These are phyloP conservation scores for Calonectria henricotiae DNA, from an alignment of 2,329 filamentous ascomycete genomes.

Conservation along the genomic window DNA sequence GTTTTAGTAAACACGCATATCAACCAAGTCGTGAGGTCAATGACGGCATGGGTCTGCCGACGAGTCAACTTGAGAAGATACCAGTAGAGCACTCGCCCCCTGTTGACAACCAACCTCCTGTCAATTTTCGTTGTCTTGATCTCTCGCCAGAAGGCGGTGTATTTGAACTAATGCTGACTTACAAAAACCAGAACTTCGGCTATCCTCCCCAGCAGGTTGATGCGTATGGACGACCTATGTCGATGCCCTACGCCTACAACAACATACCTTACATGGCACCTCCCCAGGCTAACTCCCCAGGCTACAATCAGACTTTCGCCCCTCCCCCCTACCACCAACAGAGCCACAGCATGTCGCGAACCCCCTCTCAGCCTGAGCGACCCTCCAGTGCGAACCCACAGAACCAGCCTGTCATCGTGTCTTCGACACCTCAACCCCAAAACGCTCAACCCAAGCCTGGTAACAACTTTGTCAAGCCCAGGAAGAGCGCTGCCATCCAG, in stretches of 20 bases:
- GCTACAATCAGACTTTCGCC: slow-evolving; percentile 67
- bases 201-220: slow-evolving; percentile 66
- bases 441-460: slow-evolving; percentile 71
- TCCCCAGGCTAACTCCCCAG: slow-evolving; percentile 65
- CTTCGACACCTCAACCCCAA: slow-evolving; percentile 76
- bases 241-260: slow-evolving; percentile 64
- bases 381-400: slow-evolving; percentile 77
- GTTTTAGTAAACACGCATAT: slow-evolving; percentile 66
- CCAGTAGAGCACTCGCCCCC: slow-evolving; percentile 35
- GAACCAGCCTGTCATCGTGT: slow-evolving; percentile 73
- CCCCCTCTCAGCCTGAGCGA: slow-evolving; percentile 82
- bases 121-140: slow-evolving; percentile 64
- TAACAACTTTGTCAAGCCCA: slow-evolving; percentile 67
- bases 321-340: slow-evolving; percentile 63
- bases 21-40: slow-evolving; percentile 54
- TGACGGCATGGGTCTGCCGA: slow-evolving; percentile 43
- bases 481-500: slow-evolving; percentile 82
- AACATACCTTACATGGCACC: slow-evolving; percentile 68
- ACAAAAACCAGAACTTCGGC: slow-evolving; percentile 77
- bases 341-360: slow-evolving; percentile 86
- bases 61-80: slow-evolving; percentile 44
- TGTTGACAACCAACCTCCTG: slow-evolving; percentile 34
- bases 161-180: slow-evolving; percentile 83
- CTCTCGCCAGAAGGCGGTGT: slow-evolving; percentile 79
- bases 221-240: slow-evolving; percentile 59